A percentile compares a stretch with the other conserved stretches of the same genome.
Conservation (phyloP, 192 early-diverging fungal species). For the Oehlia diaphana region DNA sequence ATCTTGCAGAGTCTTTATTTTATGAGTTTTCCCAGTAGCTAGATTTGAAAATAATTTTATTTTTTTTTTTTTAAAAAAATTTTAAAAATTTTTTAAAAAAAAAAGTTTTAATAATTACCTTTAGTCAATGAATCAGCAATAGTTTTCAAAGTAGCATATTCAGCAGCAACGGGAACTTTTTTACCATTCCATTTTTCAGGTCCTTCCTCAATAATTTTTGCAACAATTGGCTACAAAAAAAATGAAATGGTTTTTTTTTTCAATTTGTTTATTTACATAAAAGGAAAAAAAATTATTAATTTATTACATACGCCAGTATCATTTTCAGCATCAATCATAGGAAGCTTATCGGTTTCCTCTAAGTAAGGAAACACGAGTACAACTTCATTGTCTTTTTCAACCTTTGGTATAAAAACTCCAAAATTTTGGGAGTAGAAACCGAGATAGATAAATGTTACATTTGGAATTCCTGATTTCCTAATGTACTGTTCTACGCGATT, state of each 20-base stretch:
- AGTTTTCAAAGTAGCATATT: background rate
- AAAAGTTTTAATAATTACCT: background rate
- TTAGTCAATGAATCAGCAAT: conserved; percentile 1
- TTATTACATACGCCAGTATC: background rate
- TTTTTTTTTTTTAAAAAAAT: background rate
- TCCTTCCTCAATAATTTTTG: conserved; percentile 19
- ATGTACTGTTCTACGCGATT: conserved; percentile 6
- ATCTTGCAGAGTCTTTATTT: too few species aligned
- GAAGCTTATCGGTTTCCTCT: background rate
- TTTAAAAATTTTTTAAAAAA: too few species aligned
- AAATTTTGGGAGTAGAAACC: background rate
- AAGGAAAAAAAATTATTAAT: background rate
- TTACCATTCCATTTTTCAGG: conserved; percentile 13
- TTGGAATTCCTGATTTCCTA: conserved; percentile 1
- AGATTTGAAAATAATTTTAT: too few species aligned
- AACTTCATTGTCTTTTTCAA: background rate
- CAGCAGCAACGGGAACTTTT: background rate
- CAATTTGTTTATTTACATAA: background rate
- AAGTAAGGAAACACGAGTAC: background rate
- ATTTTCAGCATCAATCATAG: background rate
- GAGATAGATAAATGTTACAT: background rate
- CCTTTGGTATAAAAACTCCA: background rate
- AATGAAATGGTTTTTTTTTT: too few species aligned
- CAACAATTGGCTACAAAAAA: background rate
- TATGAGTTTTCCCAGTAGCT: too few species aligned